Evolutionary conservation across 176 grass and related monocot genomes (phyloP).

Genomic region (sorghum (Sorghum bicolor)): DNA sequence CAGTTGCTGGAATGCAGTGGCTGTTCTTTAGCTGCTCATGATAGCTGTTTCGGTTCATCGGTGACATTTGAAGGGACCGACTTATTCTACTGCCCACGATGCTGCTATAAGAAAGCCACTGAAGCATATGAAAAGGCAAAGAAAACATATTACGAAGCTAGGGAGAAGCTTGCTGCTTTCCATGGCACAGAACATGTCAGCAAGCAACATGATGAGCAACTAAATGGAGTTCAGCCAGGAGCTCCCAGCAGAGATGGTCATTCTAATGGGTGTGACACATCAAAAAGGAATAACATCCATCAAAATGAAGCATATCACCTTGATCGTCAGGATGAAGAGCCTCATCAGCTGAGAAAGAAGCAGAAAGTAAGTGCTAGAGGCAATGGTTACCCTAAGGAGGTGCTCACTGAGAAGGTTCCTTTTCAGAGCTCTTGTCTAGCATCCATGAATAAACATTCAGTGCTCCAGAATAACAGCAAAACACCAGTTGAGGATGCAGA

Average conservation of each 20-base stretch:
- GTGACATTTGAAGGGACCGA: slow-evolving; percentile 25
- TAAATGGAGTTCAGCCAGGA: slow-evolving; percentile 7
- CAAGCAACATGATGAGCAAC: slow-evolving; percentile 2
- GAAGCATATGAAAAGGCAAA: slow-evolving; percentile 40
- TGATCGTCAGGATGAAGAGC: not conserved
- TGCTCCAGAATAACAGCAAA: slow-evolving; percentile 18
- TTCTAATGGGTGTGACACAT: not conserved
- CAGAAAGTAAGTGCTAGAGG: not conserved
- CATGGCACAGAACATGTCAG: not conserved
- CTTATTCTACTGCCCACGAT: slow-evolving; percentile 43
- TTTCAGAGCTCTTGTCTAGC: not conserved
- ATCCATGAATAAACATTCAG: slow-evolving; percentile 11
- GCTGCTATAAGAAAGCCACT: slow-evolving; percentile 35
- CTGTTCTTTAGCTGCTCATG: slow-evolving; percentile 37
- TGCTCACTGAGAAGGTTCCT: slow-evolving; percentile 8
- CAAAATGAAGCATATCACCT: not conserved
- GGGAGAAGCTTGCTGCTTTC: slow-evolving; percentile 25
- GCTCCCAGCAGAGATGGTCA: not conserved
- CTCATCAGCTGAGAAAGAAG: not conserved
- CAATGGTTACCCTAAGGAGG: slow-evolving; percentile 11
- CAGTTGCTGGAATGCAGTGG: slow-evolving; percentile 46
- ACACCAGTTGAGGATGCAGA: slow-evolving; percentile 14
- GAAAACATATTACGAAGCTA: slow-evolving; percentile 36
- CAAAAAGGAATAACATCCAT: slow-evolving; percentile 11
- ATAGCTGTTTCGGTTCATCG: slow-evolving; percentile 27